Percentiles rank a stretch among this genome's conserved stretches.
phyloP scores from a whole-genome alignment of 495 filamentous ascomycete species.

The Penicillium mononematosum region DNA sequence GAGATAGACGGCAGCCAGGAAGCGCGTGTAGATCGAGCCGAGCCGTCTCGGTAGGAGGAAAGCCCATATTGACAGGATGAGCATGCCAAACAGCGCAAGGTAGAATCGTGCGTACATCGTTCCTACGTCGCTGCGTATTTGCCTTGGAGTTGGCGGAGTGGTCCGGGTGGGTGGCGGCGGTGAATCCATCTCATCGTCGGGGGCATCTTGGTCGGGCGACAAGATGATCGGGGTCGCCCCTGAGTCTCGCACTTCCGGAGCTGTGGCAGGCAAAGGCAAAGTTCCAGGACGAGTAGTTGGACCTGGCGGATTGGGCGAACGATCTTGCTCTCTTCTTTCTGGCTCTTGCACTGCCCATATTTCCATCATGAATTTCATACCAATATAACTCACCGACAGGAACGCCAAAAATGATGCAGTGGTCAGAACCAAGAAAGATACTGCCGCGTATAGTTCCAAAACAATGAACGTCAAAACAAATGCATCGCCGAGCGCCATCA shows the following conservation, averaged over 20 bases:
- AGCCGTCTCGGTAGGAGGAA: conserved; percentile 69
- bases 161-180: conserved; percentile 28
- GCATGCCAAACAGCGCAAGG: conserved; percentile 63
- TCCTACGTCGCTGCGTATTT: conserved; percentile 58
- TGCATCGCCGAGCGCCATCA: conserved; percentile 86
- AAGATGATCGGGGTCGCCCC: conserved; percentile 69
- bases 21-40: conserved; percentile 68
- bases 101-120: conserved; percentile 80
- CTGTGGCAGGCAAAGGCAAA: conserved; percentile 64
- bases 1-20: conserved; percentile 67
- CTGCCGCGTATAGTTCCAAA: conserved; percentile 59
- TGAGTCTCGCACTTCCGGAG: conserved; percentile 44
- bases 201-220: conserved; percentile 78
- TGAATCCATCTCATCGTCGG: conserved; percentile 35
- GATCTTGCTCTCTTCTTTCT: conserved; percentile 62
- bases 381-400: conserved; percentile 68
- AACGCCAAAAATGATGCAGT: conserved; percentile 69
- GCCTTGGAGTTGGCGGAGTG: conserved; percentile 33
- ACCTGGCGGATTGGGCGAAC: conserved; percentile 27
- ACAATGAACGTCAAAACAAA: conserved; percentile 64
- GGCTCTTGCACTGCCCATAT: conserved; percentile 86
- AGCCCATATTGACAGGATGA: conserved; percentile 74
- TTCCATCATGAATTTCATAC: conserved; percentile 82
- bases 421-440: conserved; percentile 67
- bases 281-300: conserved; percentile 36